A percentile compares a stretch with the other conserved stretches of the same genome.
These are phyloP conservation scores for Saturnispora halmiae DNA, from an alignment of 805 yeast genomes.

Conservation along the genomic window DNA sequence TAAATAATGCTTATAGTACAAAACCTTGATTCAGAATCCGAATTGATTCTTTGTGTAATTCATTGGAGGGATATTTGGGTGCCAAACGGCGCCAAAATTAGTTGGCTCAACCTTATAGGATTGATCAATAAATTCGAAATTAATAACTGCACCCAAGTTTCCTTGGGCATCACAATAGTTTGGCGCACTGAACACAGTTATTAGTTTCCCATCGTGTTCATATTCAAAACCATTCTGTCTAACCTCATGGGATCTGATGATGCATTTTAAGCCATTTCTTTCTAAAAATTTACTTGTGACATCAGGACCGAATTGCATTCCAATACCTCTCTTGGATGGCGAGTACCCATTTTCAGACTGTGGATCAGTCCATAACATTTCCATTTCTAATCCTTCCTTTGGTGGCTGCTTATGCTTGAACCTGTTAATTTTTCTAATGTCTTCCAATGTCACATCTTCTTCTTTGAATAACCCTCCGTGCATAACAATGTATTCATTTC, in stretches of 20 bases:
- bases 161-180: constrained; percentile 93
- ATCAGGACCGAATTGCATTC: constrained; percentile 95
- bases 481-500: constrained; percentile 73
- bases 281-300: constrained; percentile 73
- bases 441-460: constrained; percentile 60
- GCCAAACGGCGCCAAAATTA: constrained; percentile 74
- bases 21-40: constrained; percentile 22
- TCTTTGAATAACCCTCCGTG: constrained; percentile 93
- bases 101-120: constrained; percentile 31
- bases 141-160: constrained; percentile 82
- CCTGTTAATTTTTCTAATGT: constrained; percentile 63
- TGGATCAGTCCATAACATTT: constrained; percentile 95
- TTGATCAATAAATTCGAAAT: constrained; percentile 45
- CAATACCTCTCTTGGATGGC: constrained; percentile 89
- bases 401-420: constrained; percentile 72
- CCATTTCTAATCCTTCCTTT: constrained; percentile 90
- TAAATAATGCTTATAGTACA: too few species aligned
- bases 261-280: constrained; percentile 59
- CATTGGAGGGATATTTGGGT: constrained; percentile 91
- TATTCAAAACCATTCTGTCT: constrained; percentile 82
- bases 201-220: constrained; percentile 78
- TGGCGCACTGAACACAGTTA: constrained; percentile 97
- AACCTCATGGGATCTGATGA: constrained; percentile 92
- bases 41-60: constrained; percentile 57
- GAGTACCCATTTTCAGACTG: constrained; percentile 69